These are phyloP conservation scores for Auriscalpium orientale DNA, from an alignment of 768 basidiomycete genomes.

Conservation along the genomic window DNA sequence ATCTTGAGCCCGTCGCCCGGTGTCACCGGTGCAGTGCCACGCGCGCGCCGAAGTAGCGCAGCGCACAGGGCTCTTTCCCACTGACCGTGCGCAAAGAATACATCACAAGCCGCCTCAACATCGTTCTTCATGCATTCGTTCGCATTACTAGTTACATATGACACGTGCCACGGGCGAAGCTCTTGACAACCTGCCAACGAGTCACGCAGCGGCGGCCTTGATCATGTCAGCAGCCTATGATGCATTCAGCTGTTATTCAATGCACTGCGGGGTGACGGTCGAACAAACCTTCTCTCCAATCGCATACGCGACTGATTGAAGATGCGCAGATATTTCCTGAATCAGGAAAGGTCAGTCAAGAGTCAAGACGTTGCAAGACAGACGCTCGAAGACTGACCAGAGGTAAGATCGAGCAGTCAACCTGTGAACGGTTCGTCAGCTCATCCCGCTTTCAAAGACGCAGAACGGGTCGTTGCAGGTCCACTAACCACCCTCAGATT, in stretches of 20 bases:
- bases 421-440: background rate
- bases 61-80: conserved; percentile 47
- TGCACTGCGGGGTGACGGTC: background rate
- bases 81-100: too few relatives aligned
- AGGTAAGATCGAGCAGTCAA: background rate
- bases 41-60: conserved; percentile 63
- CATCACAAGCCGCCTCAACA: too few relatives aligned
- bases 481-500: conserved; percentile 24
- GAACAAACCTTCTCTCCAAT: conserved; percentile 19
- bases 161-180: too few relatives aligned
- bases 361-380: too few relatives aligned
- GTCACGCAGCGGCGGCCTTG: background rate
- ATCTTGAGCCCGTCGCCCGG: conserved; percentile 80
- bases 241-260: background rate
- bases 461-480: too few relatives aligned
- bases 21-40: conserved; percentile 79
- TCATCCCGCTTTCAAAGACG: background rate
- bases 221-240: background rate
- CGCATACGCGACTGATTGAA: conserved; percentile 17
- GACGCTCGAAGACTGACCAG: background rate
- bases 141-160: too few relatives aligned
- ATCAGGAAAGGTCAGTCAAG: too few relatives aligned
- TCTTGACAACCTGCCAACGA: too few relatives aligned
- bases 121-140: too few relatives aligned
- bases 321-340: conserved; percentile 14